Percentiles rank a stretch among this genome's conserved stretches.
Conservation (phyloP, 164 flowering plant genomes). For the Piper betle region DNA sequence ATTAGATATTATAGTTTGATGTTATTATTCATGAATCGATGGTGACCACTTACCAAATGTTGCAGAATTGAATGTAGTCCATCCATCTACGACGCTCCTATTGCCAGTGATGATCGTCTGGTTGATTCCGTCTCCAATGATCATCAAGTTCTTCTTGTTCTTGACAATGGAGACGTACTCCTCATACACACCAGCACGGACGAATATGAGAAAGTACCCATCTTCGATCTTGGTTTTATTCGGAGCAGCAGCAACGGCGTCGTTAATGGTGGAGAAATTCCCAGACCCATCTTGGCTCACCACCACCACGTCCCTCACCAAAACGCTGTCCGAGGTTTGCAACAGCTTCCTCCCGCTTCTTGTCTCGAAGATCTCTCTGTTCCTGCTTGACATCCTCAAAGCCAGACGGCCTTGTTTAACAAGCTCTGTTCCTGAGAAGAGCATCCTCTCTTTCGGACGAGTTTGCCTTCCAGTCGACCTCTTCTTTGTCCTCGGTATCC, state of each 20-base stretch:
- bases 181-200: constrained; percentile 32
- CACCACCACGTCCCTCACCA: constrained; percentile 9
- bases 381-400: constrained; percentile 7
- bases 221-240: constrained; percentile 8
- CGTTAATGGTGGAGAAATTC: constrained; percentile 13
- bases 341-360: constrained; percentile 7
- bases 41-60: constrained; percentile 21
- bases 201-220: constrained; percentile 32
- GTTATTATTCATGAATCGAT: no score
- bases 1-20: no score
- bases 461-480: background rate
- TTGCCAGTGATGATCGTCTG: constrained; percentile 19
- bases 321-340: background rate
- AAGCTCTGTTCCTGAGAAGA: background rate
- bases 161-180: constrained; percentile 33
- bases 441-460: background rate
- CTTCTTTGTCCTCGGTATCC: constrained; percentile 8
- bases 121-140: constrained; percentile 40
- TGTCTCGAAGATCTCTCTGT: constrained; percentile 5
- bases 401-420: constrained; percentile 5
- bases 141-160: constrained; percentile 31
- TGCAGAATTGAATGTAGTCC: constrained; percentile 29
- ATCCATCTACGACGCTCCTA: constrained; percentile 17
- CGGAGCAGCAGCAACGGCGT: constrained; percentile 25
- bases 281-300: constrained; percentile 13